Evolutionary conservation across 2,329 filamentous ascomycete species (phyloP).

Genomic region (Fusarium falciforme): DNA sequence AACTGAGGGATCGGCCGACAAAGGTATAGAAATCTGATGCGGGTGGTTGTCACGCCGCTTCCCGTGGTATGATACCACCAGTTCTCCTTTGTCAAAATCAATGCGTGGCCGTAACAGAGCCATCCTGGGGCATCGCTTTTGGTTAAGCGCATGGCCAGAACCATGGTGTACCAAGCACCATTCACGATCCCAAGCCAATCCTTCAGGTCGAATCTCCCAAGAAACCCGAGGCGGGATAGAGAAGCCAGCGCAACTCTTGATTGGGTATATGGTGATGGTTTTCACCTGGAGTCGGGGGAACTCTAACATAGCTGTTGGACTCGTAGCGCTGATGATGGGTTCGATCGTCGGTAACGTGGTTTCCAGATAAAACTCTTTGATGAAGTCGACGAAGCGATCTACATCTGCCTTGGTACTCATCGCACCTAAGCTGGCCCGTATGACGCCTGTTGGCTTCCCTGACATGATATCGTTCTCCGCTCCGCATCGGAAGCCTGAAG

Average conservation of each 20-base stretch:
- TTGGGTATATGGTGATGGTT: slow-evolving; percentile 82
- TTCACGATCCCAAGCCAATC: slow-evolving; percentile 93
- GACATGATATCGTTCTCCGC: slow-evolving; percentile 83
- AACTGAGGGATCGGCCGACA: slow-evolving; percentile 74
- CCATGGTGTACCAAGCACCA: slow-evolving; percentile 94
- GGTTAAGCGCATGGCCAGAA: slow-evolving; percentile 84
- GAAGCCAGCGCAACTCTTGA: slow-evolving; percentile 93
- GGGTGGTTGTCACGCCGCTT: slow-evolving; percentile 36
- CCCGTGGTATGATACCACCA: slow-evolving; percentile 69
- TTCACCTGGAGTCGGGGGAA: slow-evolving; percentile 58
- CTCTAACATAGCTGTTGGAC: not conserved
- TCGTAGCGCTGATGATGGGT: not conserved
- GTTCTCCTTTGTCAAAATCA: slow-evolving; percentile 74
- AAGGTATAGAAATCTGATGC: slow-evolving; percentile 64
- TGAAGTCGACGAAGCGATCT: slow-evolving; percentile 75
- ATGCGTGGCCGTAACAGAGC: slow-evolving; percentile 81
- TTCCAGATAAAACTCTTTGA: slow-evolving; percentile 69
- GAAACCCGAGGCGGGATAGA: slow-evolving; percentile 68
- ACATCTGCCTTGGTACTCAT: slow-evolving; percentile 88
- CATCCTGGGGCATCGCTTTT: slow-evolving; percentile 91
- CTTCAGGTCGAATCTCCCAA: slow-evolving; percentile 86
- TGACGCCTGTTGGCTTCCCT: slow-evolving; percentile 88
- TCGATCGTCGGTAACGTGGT: not conserved
- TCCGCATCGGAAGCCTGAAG: slow-evolving; percentile 85
- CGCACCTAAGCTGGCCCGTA: slow-evolving; percentile 87